Conservation (phyloP, 176 grass and related monocot species). For the Aegilops speltoides region DNA sequence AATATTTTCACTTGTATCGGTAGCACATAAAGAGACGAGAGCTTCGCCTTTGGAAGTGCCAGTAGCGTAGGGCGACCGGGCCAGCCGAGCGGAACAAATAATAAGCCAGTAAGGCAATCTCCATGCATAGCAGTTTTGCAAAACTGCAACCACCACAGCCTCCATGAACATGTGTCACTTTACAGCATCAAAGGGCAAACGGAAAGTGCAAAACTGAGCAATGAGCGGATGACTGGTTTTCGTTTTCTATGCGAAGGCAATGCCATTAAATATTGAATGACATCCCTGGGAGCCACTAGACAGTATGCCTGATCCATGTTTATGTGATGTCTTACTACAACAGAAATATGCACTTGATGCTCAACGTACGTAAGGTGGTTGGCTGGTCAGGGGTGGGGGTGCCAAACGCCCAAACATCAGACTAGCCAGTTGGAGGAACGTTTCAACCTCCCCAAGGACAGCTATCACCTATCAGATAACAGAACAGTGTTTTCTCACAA, state of each 20-base stretch:
- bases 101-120: not conserved
- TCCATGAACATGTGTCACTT: slow-evolving; percentile 10
- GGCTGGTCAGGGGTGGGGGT: not conserved
- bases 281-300: slow-evolving; percentile 13
- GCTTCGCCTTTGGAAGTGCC: too few species aligned
- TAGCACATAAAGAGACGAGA: not conserved
- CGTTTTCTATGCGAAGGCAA: slow-evolving; percentile 20
- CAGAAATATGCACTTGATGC: slow-evolving; percentile 6
- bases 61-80: too few species aligned
- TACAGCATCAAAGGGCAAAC: not conserved
- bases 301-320: not conserved
- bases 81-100: not conserved
- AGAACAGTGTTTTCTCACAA: not conserved
- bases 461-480: slow-evolving; percentile 1
- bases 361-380: slow-evolving; percentile 6
- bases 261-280: not conserved
- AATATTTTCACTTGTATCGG: not conserved
- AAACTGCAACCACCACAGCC: not conserved
- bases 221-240: not conserved
- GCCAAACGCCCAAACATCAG: not conserved
- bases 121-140: not conserved
- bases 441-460: not conserved
- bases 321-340: not conserved
- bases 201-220: not conserved
- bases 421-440: not conserved